Percentiles rank a stretch among this genome's conserved stretches.
Conservation (phyloP, 2,329 filamentous ascomycete genomes). For the Pseudocercospora macadamiae region DNA sequence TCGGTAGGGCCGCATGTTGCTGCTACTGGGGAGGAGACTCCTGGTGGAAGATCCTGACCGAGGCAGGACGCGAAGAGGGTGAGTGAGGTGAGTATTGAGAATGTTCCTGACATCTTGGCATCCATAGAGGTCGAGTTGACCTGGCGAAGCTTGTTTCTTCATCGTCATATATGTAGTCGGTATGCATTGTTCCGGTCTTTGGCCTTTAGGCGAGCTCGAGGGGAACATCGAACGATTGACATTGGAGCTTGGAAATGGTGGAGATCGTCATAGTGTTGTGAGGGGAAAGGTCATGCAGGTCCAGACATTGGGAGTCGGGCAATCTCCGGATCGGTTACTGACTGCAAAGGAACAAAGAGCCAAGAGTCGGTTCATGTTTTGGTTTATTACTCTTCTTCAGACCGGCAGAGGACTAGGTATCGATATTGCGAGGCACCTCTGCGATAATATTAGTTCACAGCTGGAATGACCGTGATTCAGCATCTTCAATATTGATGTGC, state of each 20-base stretch:
- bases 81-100: neutral
- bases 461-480: too few species aligned
- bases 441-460: too few species aligned
- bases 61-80: neutral
- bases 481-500: too few species aligned
- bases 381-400: too few species aligned
- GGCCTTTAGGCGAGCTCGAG: neutral
- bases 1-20: neutral
- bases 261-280: neutral
- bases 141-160: neutral
- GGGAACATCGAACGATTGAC: too few species aligned
- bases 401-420: too few species aligned
- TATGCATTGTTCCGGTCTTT: neutral
- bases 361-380: too few species aligned
- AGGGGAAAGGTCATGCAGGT: slow-evolving; percentile 1
- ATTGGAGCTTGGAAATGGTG: neutral
- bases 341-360: too few species aligned
- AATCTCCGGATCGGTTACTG: too few species aligned
- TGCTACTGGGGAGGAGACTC: neutral
- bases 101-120: neutral
- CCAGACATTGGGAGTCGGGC: too few species aligned
- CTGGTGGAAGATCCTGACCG: neutral
- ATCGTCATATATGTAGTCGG: neutral
- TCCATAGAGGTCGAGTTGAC: neutral
- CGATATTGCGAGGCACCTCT: too few species aligned